Percentiles rank a stretch among this genome's conserved stretches.
These are phyloP conservation scores for Phylloporus sp. DNA, from an alignment of 768 basidiomycete genomes.

Conservation along the genomic window DNA sequence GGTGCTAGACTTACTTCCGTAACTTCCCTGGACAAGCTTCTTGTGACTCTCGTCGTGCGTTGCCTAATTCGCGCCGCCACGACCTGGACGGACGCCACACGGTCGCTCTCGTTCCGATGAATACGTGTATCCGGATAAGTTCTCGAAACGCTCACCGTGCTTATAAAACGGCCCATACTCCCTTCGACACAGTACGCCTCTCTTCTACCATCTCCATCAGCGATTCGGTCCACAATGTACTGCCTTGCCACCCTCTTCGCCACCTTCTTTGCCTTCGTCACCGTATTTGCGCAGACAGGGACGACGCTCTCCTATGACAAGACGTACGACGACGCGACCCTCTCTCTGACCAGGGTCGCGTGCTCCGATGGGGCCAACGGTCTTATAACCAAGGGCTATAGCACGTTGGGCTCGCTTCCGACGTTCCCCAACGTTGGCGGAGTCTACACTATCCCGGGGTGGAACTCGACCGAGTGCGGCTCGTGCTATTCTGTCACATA, in stretches of 20 bases:
- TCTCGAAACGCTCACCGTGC: neutral
- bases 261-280: constrained; percentile 9
- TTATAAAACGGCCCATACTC: neutral
- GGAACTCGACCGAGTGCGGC: constrained; percentile 26
- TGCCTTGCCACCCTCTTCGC: constrained; percentile 14
- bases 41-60: neutral
- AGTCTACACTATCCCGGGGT: constrained; percentile 18
- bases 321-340: constrained; percentile 31
- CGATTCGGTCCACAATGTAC: constrained; percentile 22
- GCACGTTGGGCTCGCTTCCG: constrained; percentile 36
- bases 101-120: neutral
- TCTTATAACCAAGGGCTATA: constrained; percentile 30
- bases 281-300: constrained; percentile 19
- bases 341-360: constrained; percentile 29
- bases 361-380: constrained; percentile 40
- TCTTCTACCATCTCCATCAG: neutral
- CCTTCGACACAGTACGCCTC: neutral
- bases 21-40: neutral
- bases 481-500: constrained; percentile 31
- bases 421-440: constrained; percentile 38
- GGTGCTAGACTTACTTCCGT: neutral
- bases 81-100: neutral
- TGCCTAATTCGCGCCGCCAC: neutral
- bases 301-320: constrained; percentile 35
- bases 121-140: neutral